Evolutionary conservation across 192 early-diverging fungal species (phyloP).

Genomic region (Coemansia sp.): DNA sequence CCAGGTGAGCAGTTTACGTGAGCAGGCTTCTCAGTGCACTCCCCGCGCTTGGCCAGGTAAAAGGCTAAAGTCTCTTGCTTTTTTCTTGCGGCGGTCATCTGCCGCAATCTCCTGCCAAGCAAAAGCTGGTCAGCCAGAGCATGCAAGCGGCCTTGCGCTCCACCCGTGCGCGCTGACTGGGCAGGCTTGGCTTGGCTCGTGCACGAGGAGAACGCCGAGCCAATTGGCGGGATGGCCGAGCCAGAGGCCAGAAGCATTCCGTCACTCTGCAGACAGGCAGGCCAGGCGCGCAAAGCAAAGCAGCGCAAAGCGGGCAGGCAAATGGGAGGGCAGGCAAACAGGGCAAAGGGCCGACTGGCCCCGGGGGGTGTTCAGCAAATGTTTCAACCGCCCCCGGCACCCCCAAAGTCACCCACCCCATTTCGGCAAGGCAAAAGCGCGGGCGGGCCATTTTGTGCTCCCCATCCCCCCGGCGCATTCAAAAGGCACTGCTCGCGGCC

Average conservation of each 20-base stretch:
- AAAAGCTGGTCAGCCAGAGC: not conserved
- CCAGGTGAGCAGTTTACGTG: not conserved
- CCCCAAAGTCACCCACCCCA: slow-evolving; percentile 21
- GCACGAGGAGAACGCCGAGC: not conserved
- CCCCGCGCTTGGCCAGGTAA: too few species aligned
- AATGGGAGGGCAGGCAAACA: slow-evolving; percentile 2
- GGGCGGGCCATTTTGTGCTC: not conserved
- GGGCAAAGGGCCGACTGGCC: not conserved
- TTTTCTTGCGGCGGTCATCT: not conserved
- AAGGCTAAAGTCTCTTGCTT: not conserved
- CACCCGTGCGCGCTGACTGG: not conserved
- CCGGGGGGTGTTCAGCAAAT: slow-evolving; percentile 30
- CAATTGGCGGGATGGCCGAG: slow-evolving; percentile 1
- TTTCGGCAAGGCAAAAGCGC: slow-evolving; percentile 11
- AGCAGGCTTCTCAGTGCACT: not conserved
- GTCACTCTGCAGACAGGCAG: not conserved
- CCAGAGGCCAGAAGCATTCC: slow-evolving; percentile 1
- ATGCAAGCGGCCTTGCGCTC: too few species aligned
- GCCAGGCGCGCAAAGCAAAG: not conserved
- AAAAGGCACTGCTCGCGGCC: not conserved
- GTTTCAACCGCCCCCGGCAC: slow-evolving; percentile 40
- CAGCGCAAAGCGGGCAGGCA: too few species aligned
- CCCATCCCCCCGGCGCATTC: slow-evolving; percentile 3
- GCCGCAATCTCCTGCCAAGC: not conserved
- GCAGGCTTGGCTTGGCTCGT: slow-evolving; percentile 4